phyloP scores from a whole-genome alignment of 2,329 filamentous ascomycete genomes.

The Penicillium sp. region DNA sequence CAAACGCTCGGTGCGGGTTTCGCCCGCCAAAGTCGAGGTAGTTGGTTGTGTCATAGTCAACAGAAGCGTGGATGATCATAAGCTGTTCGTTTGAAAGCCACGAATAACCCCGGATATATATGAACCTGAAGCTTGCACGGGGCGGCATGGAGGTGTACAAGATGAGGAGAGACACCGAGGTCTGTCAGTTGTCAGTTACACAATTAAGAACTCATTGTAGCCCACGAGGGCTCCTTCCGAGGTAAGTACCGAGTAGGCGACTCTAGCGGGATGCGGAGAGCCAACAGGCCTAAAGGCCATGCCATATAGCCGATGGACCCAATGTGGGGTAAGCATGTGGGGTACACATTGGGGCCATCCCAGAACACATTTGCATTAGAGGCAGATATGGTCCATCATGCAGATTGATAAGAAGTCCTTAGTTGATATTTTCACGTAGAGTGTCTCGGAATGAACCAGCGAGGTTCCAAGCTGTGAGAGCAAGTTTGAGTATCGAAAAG shows the following conservation, averaged over 20 bases:
- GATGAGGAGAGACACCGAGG: neutral
- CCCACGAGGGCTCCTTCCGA: conserved; percentile 11
- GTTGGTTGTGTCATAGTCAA: conserved; percentile 1
- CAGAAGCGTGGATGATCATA: neutral
- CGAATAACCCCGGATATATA: neutral
- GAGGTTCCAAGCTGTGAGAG: too few species aligned
- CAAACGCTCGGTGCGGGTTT: conserved; percentile 25
- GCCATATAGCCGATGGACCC: conserved; percentile 16
- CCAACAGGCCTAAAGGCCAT: neutral
- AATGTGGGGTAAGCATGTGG: conserved; percentile 10
- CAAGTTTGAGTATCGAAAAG: too few species aligned
- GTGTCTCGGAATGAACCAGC: too few species aligned
- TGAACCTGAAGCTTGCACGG: neutral
- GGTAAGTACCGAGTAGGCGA: conserved; percentile 20
- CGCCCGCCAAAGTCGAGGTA: neutral
- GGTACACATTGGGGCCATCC: neutral
- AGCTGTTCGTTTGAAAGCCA: neutral
- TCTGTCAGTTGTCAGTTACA: neutral
- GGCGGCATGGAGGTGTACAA: neutral
- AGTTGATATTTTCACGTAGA: too few species aligned
- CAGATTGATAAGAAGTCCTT: neutral
- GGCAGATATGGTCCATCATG: neutral
- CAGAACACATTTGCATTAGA: too few species aligned
- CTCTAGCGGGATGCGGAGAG: conserved; percentile 7
- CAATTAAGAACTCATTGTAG: neutral